Evolutionary conservation across 768 basidiomycete species (phyloP).

Genomic region (Tylopilus subfusipes): DNA sequence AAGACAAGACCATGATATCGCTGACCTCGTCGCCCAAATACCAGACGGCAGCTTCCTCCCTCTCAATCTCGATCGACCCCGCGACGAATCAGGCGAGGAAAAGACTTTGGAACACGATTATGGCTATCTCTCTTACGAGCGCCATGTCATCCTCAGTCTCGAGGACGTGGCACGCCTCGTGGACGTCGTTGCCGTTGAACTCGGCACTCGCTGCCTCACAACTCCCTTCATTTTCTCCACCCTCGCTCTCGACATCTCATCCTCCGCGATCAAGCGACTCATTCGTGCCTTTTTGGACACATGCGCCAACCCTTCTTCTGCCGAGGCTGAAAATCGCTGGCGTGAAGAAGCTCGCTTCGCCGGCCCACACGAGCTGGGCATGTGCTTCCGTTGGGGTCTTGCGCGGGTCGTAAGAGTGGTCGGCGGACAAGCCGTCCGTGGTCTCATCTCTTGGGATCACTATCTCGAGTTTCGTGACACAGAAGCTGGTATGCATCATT

Average conservation of each 20-base stretch:
- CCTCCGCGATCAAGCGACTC: conserved; percentile 69
- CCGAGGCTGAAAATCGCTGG: conserved; percentile 55
- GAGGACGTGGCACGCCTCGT: conserved; percentile 71
- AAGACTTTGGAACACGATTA: conserved; percentile 49
- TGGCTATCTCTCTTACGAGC: conserved; percentile 69
- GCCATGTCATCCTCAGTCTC: conserved; percentile 74
- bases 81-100: conserved; percentile 37
- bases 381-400: conserved; percentile 91
- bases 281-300: conserved; percentile 78
- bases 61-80: conserved; percentile 48
- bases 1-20: conserved; percentile 32
- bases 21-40: conserved; percentile 37
- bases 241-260: conserved; percentile 80
- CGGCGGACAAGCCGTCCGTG: conserved; percentile 70
- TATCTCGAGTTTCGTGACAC: conserved; percentile 80
- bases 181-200: conserved; percentile 64
- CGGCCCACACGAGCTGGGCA: conserved; percentile 82
- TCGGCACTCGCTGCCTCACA: conserved; percentile 69
- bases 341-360: conserved; percentile 82
- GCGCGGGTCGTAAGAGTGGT: conserved; percentile 71
- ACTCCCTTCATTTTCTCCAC: conserved; percentile 92
- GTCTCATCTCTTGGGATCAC: conserved; percentile 79
- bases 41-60: conserved; percentile 53
- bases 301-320: conserved; percentile 37
- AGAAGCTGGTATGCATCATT: conserved; percentile 66